A percentile compares a stretch with the other conserved stretches of the same genome.
These are phyloP conservation scores for Pugionium dolabratum DNA, from an alignment of 345 rosid genomes.

Conservation along the genomic window DNA sequence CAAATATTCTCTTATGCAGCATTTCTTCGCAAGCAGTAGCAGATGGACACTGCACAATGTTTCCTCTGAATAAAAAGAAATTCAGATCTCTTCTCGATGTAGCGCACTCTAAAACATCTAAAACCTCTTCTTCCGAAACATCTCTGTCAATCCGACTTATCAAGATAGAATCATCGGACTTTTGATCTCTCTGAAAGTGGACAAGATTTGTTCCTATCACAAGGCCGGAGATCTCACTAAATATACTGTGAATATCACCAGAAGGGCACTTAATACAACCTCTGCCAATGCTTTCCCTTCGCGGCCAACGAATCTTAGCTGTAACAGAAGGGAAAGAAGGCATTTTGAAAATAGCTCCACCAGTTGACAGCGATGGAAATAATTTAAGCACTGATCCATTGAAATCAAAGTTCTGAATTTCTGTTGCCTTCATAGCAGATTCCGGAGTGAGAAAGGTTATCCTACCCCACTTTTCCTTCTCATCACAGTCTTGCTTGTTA, in stretches of 20 bases:
- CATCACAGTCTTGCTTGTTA: conserved; percentile 49
- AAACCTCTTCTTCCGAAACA: conserved; percentile 63
- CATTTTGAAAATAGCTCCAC: conserved; percentile 51
- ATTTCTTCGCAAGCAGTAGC: conserved; percentile 56
- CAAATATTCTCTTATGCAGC: conserved; percentile 55
- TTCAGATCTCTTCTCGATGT: conserved; percentile 58
- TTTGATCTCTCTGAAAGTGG: conserved; percentile 44
- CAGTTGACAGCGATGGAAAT: conserved; percentile 49
- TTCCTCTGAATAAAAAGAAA: conserved; percentile 58
- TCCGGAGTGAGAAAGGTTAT: conserved; percentile 77
- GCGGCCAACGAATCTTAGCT: conserved; percentile 78
- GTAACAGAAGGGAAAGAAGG: conserved; percentile 67
- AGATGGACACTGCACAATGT: conserved; percentile 49
- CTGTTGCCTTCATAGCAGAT: conserved; percentile 65
- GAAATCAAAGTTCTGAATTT: conserved; percentile 54
- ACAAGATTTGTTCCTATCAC: conserved; percentile 52
- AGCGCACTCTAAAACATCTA: conserved; percentile 48
- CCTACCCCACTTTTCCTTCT: conserved; percentile 77
- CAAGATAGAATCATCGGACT: conserved; percentile 42
- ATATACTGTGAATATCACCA: conserved; percentile 47
- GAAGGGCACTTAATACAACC: conserved; percentile 48
- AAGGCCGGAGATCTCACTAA: conserved; percentile 47
- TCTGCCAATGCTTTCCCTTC: conserved; percentile 58
- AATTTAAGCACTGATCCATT: conserved; percentile 61
- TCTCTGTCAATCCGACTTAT: conserved; percentile 60